A percentile compares a stretch with the other conserved stretches of the same genome.
Evolutionary conservation across 331 rosid genomes (phyloP).

Genomic region (Malus hybrid): DNA sequence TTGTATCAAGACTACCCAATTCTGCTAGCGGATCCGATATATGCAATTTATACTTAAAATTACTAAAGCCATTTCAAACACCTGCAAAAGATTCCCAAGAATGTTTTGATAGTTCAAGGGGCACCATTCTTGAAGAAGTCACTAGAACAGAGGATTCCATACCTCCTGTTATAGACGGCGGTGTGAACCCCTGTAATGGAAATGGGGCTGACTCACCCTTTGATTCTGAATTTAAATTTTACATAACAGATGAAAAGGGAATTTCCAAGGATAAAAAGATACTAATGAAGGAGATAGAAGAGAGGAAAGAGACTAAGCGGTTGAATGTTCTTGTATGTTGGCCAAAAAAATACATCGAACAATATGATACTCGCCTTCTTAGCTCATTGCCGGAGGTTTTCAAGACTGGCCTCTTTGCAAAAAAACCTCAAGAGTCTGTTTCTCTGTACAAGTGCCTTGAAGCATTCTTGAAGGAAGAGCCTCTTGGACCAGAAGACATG

Average conservation of each 20-base stretch:
- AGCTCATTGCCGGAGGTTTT: conserved; percentile 78
- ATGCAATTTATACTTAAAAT: conserved; percentile 43
- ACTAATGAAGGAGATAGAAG: conserved; percentile 40
- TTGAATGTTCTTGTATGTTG: conserved; percentile 73
- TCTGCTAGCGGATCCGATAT: conserved; percentile 61
- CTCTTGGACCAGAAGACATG: conserved; percentile 99
- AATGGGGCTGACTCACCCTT: conserved; percentile 31
- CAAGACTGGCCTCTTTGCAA: conserved; percentile 62
- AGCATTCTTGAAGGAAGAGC: conserved; percentile 97
- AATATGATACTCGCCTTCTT: conserved; percentile 47
- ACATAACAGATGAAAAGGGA: conserved; percentile 74
- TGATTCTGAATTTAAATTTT: conserved; percentile 58
- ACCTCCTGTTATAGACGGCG: conserved; percentile 28
- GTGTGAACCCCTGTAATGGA: conserved; percentile 10
- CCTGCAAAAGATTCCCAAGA: conserved; percentile 32
- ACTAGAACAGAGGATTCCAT: conserved; percentile 23
- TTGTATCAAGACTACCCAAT: conserved; percentile 51
- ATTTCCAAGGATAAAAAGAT: conserved; percentile 43
- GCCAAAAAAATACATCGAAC: conserved; percentile 56
- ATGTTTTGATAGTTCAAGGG: conserved; percentile 27
- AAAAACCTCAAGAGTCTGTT: conserved; percentile 77
- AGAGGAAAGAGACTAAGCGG: conserved; percentile 32
- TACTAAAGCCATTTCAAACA: conserved; percentile 53
- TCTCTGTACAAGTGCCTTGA: conserved; percentile 93
- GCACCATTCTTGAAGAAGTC: conserved; percentile 33